phyloP scores from a whole-genome alignment of 352 stramenopile genomes.

The Phytophthora pinifolia region DNA sequence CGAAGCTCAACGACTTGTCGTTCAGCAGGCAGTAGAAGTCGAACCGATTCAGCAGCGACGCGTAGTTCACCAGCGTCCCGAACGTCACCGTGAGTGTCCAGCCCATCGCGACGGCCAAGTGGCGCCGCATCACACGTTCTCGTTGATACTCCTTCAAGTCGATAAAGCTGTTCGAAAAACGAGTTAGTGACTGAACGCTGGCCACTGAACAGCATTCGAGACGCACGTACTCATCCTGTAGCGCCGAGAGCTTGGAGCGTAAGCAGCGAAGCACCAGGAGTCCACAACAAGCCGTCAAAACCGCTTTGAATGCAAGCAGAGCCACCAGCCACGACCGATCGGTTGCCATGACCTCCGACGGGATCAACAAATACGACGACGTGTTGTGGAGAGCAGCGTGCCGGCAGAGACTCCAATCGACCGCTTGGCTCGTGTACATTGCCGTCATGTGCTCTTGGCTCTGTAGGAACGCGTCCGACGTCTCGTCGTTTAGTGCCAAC shows the following conservation, averaged over 20 bases:
- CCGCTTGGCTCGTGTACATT: constrained; percentile 32
- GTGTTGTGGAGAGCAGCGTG: constrained; percentile 6
- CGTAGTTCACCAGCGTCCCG: constrained; percentile 52
- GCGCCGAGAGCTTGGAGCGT: constrained; percentile 52
- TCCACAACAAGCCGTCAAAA: constrained; percentile 34
- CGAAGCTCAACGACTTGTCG: constrained; percentile 30
- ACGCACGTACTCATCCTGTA: constrained; percentile 65
- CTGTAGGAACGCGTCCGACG: constrained; percentile 27
- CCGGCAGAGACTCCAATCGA: constrained; percentile 30
- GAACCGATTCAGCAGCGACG: constrained; percentile 63
- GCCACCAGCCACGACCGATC: constrained; percentile 53
- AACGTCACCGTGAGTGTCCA: constrained; percentile 44
- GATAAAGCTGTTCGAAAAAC: constrained; percentile 48
- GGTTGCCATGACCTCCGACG: constrained; percentile 33
- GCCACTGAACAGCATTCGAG: background rate
- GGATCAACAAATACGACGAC: constrained; percentile 37
- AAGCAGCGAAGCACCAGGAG: constrained; percentile 42
- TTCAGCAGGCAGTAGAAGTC: constrained; percentile 54
- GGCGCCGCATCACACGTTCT: constrained; percentile 46
- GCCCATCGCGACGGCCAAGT: constrained; percentile 41
- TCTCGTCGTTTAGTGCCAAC: constrained; percentile 34
- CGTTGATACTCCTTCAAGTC: constrained; percentile 64
- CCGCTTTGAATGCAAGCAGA: constrained; percentile 39
- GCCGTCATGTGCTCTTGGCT: constrained; percentile 33
- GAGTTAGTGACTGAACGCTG: background rate